These are phyloP conservation scores for Elaeagnus macrophylla DNA, from an alignment of 306 rosid genomes.

Conservation along the genomic window DNA sequence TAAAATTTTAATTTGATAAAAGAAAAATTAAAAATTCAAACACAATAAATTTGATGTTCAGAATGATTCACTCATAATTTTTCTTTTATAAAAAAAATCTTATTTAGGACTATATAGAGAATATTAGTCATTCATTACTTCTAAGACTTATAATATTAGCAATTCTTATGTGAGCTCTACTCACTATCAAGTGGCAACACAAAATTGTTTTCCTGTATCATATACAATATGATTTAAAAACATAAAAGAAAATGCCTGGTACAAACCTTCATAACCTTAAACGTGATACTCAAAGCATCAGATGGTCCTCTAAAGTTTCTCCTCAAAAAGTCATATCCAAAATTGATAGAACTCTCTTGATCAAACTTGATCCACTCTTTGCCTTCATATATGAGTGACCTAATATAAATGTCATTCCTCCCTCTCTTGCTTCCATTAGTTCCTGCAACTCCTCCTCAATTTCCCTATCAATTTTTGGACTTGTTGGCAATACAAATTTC, in stretches of 20 bases:
- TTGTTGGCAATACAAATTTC: slow-evolving; percentile 67
- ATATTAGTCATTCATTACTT: neutral
- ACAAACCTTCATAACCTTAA: slow-evolving; percentile 13
- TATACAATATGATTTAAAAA: slow-evolving; percentile 25
- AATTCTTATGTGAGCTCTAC: slow-evolving; percentile 8
- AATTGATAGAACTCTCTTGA: slow-evolving; percentile 66
- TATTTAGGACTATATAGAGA: too few relatives aligned
- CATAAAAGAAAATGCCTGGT: neutral
- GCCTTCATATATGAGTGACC: slow-evolving; percentile 91
- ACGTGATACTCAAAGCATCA: slow-evolving; percentile 72
- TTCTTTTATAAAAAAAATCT: too few relatives aligned
- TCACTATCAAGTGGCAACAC: slow-evolving; percentile 7
- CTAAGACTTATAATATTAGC: neutral
- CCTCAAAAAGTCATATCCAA: slow-evolving; percentile 81
- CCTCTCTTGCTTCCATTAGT: slow-evolving; percentile 90
- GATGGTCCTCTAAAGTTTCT: slow-evolving; percentile 88
- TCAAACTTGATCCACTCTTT: slow-evolving; percentile 80
- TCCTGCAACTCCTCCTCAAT: slow-evolving; percentile 61
- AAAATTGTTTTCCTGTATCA: slow-evolving; percentile 33
- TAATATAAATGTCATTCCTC: slow-evolving; percentile 89
- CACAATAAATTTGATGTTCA: too few relatives aligned
- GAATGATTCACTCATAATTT: too few relatives aligned
- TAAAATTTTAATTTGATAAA: too few relatives aligned
- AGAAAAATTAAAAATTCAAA: too few relatives aligned
- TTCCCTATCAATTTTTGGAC: slow-evolving; percentile 49